Conservation (phyloP, 176 grass and related monocot species). For the Luzula sylvatica region DNA sequence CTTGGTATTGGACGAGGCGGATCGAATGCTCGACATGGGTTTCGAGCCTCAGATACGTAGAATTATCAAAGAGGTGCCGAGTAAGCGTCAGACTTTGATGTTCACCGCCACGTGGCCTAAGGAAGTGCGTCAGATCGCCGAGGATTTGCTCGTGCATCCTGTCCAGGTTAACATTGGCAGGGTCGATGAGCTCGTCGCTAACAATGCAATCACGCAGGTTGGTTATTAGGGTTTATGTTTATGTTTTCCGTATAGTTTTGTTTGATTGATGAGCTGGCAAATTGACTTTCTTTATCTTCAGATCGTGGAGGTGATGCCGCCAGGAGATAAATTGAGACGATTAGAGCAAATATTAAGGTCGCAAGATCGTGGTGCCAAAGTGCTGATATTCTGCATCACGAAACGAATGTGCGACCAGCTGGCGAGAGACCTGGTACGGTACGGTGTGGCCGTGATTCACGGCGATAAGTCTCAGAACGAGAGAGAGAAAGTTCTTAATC, state of each 20-base stretch:
- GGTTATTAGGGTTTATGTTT: conserved; percentile 13
- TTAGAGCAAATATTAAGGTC: conserved; percentile 85
- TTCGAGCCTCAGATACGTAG: conserved; percentile 87
- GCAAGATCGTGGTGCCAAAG: conserved; percentile 75
- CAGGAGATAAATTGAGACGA: conserved; percentile 61
- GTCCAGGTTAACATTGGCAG: conserved; percentile 95
- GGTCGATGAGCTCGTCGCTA: conserved; percentile 92
- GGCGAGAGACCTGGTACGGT: conserved; percentile 51
- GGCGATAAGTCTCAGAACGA: conserved; percentile 94
- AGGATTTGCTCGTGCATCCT: conserved; percentile 81
- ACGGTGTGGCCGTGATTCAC: conserved; percentile 81
- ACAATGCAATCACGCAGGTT: conserved; percentile 93
- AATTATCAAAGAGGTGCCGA: conserved; percentile 82
- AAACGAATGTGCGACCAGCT: conserved; percentile 99
- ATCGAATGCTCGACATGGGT: conserved; percentile 24
- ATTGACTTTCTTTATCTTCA: conserved; percentile 12
- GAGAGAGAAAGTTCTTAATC: conserved; percentile 80
- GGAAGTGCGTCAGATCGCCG: conserved; percentile 82
- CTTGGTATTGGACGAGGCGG: conserved; percentile 24
- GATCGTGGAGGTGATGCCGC: conserved; percentile 81
- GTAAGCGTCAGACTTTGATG: conserved; percentile 88
- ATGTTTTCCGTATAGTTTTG: not conserved
- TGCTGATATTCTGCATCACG: conserved; percentile 94
- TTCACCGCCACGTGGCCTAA: conserved; percentile 99
- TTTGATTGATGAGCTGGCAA: not conserved